phyloP scores from a whole-genome alignment of 257 asterid genomes.

The Parsonsia alboflavescens region DNA sequence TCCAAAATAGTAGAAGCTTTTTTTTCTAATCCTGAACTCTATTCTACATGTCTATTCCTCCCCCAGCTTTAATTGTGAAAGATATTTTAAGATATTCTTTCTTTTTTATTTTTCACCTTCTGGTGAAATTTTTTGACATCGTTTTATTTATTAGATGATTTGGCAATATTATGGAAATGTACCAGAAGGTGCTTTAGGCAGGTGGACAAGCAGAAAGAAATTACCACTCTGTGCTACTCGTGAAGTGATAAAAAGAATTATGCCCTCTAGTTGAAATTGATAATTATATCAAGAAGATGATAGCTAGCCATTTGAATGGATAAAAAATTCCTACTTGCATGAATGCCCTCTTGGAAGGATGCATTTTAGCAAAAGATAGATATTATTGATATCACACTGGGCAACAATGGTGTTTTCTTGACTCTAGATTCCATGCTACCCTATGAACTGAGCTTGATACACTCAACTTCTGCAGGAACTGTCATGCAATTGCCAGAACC shows the following conservation, averaged over 20 bases:
- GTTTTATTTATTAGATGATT: not conserved
- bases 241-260: not conserved
- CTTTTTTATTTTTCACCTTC: no score
- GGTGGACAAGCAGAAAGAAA: not conserved
- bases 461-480: not conserved
- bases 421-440: not conserved
- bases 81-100: no score
- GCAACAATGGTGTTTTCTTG: not conserved
- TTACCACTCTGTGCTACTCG: not conserved
- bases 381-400: not conserved
- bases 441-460: not conserved
- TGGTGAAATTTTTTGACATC: no score
- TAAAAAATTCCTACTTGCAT: not conserved
- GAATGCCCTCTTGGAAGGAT: not conserved
- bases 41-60: not conserved
- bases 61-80: not conserved
- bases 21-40: not conserved
- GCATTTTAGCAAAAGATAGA: not conserved
- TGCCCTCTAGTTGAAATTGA: not conserved
- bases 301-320: not conserved
- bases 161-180: not conserved
- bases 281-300: constrained; percentile 3
- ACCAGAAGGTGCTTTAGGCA: not conserved
- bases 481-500: not conserved
- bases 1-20: not conserved